Evolutionary conservation across 2,329 filamentous ascomycete genomes (phyloP).

Genomic region (Pestalotiopsis sp.): DNA sequence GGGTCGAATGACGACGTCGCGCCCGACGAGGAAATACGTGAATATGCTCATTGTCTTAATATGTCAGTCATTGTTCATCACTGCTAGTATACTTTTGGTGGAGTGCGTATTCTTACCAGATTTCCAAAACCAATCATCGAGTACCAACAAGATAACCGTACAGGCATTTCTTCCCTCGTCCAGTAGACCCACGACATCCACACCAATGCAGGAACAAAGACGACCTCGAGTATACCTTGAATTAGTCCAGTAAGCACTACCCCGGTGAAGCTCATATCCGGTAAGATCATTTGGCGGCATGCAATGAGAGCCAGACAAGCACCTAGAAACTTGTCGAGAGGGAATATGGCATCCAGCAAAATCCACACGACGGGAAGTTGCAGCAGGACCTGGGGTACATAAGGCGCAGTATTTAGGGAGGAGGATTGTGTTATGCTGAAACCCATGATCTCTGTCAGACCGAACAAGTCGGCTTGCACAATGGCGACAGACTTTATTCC

Average conservation of each 20-base stretch:
- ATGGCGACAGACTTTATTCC: not conserved
- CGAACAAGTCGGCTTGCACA: not conserved
- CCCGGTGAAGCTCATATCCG: not conserved
- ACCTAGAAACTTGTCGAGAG: not conserved
- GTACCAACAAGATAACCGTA: not conserved
- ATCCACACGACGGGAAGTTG: not conserved
- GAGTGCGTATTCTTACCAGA: not conserved
- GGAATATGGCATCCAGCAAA: not conserved
- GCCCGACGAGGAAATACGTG: not conserved
- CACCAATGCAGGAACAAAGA: not conserved
- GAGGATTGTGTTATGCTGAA: not conserved
- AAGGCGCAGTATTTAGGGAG: not conserved
- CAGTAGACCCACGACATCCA: constrained; percentile 2
- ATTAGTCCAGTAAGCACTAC: not conserved
- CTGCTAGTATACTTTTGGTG: not conserved
- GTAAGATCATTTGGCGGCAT: not conserved
- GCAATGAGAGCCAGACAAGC: not conserved
- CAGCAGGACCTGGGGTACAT: not conserved
- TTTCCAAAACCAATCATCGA: not conserved
- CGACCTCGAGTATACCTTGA: not conserved
- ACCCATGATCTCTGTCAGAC: not conserved
- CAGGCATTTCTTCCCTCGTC: not conserved
- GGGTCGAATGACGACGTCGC: not conserved
- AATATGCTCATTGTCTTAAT: not conserved
- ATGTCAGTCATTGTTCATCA: not conserved